These are phyloP conservation scores for Loxodes magnus DNA, from an alignment of 73 alveolate genomes.

Conservation along the genomic window DNA sequence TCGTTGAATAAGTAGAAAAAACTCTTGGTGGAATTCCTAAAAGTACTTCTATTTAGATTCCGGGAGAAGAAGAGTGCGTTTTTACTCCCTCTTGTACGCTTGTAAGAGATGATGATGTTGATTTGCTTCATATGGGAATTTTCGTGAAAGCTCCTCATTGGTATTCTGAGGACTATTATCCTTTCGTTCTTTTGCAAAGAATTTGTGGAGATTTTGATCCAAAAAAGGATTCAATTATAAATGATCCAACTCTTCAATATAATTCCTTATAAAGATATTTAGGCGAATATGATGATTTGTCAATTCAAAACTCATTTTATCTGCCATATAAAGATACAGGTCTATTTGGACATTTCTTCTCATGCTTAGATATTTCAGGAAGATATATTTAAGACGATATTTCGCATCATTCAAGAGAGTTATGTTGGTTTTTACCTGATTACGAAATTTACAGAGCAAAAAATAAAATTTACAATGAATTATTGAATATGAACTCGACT, in stretches of 20 bases:
- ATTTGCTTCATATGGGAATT: conserved; percentile 54
- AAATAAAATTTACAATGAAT: conserved; percentile 54
- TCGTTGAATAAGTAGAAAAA: conserved; percentile 56
- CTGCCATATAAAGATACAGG: conserved; percentile 78
- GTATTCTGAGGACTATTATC: conserved; percentile 67
- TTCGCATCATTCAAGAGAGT: conserved; percentile 8
- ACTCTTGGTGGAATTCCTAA: conserved; percentile 42
- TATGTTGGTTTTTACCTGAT: too few species aligned
- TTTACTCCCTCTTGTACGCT: conserved; percentile 21
- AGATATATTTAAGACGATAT: conserved; percentile 16
- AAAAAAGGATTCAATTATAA: conserved; percentile 15
- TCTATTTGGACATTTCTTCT: conserved; percentile 71
- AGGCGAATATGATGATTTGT: conserved; percentile 24
- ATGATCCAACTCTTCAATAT: neutral
- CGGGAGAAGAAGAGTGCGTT: conserved; percentile 31
- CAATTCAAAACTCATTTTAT: conserved; percentile 45
- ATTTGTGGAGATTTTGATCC: conserved; percentile 54
- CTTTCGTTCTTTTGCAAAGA: conserved; percentile 70
- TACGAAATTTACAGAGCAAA: conserved; percentile 70
- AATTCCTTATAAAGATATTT: conserved; percentile 9
- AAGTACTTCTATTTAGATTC: conserved; percentile 8
- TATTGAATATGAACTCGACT: conserved; percentile 43
- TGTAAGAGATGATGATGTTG: conserved; percentile 56
- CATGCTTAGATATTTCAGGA: conserved; percentile 21
- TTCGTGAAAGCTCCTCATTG: conserved; percentile 78